phyloP scores from a whole-genome alignment of 345 rosid species.

The Erucastrum elatum region DNA sequence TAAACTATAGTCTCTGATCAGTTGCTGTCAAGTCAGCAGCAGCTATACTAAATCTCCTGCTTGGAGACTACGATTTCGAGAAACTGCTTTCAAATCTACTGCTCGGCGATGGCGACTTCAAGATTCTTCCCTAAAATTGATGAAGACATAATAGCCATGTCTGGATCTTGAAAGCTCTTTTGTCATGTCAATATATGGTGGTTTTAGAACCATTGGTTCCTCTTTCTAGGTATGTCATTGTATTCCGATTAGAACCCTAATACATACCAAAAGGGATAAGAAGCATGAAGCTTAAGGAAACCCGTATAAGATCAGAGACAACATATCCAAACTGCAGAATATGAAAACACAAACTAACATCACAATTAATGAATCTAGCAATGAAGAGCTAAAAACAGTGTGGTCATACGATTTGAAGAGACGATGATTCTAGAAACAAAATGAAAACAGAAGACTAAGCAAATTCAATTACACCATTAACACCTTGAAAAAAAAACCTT shows the following conservation, averaged over 20 bases:
- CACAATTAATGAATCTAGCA: no score
- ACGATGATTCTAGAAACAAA: no score
- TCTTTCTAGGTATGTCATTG: slow-evolving; percentile 1
- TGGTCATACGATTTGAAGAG: no score
- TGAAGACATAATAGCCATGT: slow-evolving; percentile 22
- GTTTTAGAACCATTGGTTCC: slow-evolving; percentile 30
- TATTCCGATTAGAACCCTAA: no score
- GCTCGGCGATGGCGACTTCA: slow-evolving; percentile 2
- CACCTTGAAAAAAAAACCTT: not conserved
- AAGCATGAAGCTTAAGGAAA: no score
- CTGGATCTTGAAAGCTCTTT: slow-evolving; percentile 59
- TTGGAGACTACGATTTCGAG: not conserved
- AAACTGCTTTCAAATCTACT: no score
- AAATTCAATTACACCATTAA: not conserved
- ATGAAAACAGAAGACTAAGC: not conserved
- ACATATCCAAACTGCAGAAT: no score
- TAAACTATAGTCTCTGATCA: slow-evolving; percentile 48
- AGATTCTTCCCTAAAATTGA: slow-evolving; percentile 26
- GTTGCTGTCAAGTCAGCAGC: slow-evolving; percentile 29
- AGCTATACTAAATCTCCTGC: slow-evolving; percentile 12
- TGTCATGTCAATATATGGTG: slow-evolving; percentile 46
- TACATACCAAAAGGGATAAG: no score
- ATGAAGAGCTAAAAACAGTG: no score
- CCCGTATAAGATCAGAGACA: no score
- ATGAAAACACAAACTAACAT: no score